Conservation (phyloP, 139 green algal species). For the Tetraselmis striata region DNA sequence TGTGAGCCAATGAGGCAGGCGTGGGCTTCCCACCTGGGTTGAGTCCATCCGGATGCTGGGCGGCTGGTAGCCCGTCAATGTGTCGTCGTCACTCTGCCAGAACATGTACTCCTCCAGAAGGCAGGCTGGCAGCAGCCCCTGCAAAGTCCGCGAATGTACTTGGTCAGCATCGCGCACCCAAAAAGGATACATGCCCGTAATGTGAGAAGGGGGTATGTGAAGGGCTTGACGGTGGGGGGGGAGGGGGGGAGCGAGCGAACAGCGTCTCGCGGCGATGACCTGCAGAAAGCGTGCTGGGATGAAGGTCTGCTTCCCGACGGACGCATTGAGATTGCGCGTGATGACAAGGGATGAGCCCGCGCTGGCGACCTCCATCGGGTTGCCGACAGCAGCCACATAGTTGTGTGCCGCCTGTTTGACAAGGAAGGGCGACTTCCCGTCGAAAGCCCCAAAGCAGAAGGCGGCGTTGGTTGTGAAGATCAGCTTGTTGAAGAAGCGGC, state of each 20-base stretch:
- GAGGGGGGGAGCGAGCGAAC: no score
- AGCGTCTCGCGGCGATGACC: neutral
- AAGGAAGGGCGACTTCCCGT: neutral
- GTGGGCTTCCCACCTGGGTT: conserved; percentile 16
- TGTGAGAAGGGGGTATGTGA: no score
- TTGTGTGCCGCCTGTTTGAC: neutral
- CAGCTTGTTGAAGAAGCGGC: conserved; percentile 7
- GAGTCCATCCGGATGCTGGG: neutral
- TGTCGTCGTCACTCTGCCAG: conserved; percentile 11
- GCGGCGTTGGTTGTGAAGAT: conserved; percentile 19
- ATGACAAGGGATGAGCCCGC: conserved; percentile 9
- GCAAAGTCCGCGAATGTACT: no score
- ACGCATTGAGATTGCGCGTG: conserved; percentile 1
- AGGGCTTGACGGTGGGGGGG: no score
- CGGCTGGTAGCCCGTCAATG: conserved; percentile 3
- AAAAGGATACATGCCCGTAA: no score
- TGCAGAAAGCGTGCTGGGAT: conserved; percentile 10
- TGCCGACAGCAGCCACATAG: neutral
- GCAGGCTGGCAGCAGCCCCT: conserved; percentile 12
- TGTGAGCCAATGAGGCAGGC: no score
- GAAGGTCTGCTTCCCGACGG: conserved; percentile 12
- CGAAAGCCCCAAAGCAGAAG: conserved; percentile 14
- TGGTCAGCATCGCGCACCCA: no score
- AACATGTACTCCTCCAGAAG: conserved; percentile 20
- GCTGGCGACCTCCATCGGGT: neutral